phyloP scores from a whole-genome alignment of 2,329 filamentous ascomycete genomes.

The Fusarium falciforme region DNA sequence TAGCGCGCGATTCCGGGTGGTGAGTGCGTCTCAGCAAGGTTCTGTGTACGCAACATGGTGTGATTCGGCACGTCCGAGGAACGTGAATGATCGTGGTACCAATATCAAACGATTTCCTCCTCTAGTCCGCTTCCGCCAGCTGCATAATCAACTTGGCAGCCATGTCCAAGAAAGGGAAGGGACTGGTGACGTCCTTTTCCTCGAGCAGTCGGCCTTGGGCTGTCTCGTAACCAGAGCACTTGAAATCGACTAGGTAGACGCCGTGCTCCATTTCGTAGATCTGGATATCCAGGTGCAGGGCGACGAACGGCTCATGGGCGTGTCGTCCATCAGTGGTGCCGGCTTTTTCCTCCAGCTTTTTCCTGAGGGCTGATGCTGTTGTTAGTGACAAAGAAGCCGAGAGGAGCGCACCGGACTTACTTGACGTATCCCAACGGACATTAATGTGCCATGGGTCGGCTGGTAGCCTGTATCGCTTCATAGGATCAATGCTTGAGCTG shows the following conservation, averaged over 20 bases:
- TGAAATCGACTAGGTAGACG: conserved; percentile 97
- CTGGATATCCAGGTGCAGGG: conserved; percentile 95
- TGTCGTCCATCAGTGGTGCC: conserved; percentile 53
- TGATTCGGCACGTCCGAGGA: not conserved
- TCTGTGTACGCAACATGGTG: not conserved
- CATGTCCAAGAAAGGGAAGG: conserved; percentile 95
- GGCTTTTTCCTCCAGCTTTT: conserved; percentile 32
- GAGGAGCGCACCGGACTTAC: conserved; percentile 63
- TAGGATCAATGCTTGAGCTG: conserved; percentile 60
- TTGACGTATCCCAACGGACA: conserved; percentile 87
- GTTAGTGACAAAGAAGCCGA: conserved; percentile 19
- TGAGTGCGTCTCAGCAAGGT: not conserved
- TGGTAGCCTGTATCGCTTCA: conserved; percentile 81
- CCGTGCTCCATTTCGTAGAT: conserved; percentile 93
- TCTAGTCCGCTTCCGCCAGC: conserved; percentile 81
- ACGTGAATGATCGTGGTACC: not conserved
- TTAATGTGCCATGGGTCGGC: conserved; percentile 96
- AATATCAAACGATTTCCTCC: not conserved
- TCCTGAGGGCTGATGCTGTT: conserved; percentile 49
- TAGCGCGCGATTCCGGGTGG: not conserved
- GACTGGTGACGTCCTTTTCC: conserved; percentile 94
- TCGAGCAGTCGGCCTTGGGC: conserved; percentile 78
- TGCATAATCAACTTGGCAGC: conserved; percentile 93
- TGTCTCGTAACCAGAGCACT: conserved; percentile 95
- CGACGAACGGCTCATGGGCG: conserved; percentile 75